Percentiles rank a stretch among this genome's conserved stretches.
phyloP scores from a whole-genome alignment of 495 filamentous ascomycete genomes.

The Cairneyella variabilis region DNA sequence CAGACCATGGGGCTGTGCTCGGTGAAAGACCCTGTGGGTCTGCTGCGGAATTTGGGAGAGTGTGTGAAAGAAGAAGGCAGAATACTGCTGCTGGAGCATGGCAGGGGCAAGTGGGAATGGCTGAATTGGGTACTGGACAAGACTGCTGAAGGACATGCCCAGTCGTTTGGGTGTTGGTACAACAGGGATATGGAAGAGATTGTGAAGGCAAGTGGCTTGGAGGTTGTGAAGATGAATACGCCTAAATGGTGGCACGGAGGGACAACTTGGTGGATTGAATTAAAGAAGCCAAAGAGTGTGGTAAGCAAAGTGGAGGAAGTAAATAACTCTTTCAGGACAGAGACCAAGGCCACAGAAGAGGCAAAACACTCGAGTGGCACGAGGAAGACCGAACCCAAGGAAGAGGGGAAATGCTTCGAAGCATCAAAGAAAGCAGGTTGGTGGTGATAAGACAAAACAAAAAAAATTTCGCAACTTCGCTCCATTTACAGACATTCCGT shows the following conservation, averaged over 20 bases:
- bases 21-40: constrained; percentile 64
- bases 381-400: too few species aligned
- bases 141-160: constrained; percentile 71
- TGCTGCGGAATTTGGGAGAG: constrained; percentile 58
- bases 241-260: constrained; percentile 26
- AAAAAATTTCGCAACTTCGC: too few species aligned
- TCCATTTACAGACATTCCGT: too few species aligned
- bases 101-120: constrained; percentile 70
- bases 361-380: too few species aligned
- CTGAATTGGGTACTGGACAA: constrained; percentile 77
- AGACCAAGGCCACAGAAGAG: neutral
- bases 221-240: constrained; percentile 64
- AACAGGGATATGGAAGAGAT: constrained; percentile 86
- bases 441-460: too few species aligned
- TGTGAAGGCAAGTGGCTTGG: constrained; percentile 75
- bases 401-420: too few species aligned
- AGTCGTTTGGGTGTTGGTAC: constrained; percentile 92
- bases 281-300: constrained; percentile 19
- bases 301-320: neutral
- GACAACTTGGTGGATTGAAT: constrained; percentile 29
- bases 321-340: neutral
- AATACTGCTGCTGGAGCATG: constrained; percentile 90
- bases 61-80: constrained; percentile 54
- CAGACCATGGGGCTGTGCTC: constrained; percentile 95
- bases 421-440: too few species aligned